Base-by-base conservation (phyloP, 345 rosid genomes). In the Gossypium raimondii region DNA sequence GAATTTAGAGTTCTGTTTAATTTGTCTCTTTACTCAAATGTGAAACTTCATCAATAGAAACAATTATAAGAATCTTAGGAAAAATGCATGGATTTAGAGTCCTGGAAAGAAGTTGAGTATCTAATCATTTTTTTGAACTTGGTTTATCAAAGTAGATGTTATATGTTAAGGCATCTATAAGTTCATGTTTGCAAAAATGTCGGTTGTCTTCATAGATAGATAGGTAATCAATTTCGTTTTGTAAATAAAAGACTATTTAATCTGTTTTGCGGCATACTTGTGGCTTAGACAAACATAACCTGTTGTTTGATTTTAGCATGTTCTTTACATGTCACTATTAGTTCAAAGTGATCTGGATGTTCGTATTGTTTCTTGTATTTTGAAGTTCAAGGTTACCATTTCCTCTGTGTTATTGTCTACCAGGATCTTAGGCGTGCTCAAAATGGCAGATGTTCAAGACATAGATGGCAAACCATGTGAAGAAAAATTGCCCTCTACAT, bases 371-470 rank as follows among this genome's bases (percentile, higher is more conserved):
- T 53, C 4, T 24, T 2, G 0, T 58, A 20, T 45, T 41, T 5
- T 2, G 38, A 8, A 44, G 9, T 59, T 58, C 43, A 11, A 57
- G 41, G 41, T 44, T 59, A 43, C 9, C 24, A 57, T 73, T 41
- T 44, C 41, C 56, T 72, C 25, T 65, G 56, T 3, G 47, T 66
- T 71, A n/a, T 71, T 24, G 3, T 68, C n/a, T 70, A 50, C 44
- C 11, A 20, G 50, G 20, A 38, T 79, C 14, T 71, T 34, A 75
- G 84, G 70, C 27, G 58, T 47, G 17, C n/a, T 18, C 50, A 43
- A 74, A 84, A 29, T 87, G 88, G 79, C 81, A 18, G 85, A 74
- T 48, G 51, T 77, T 60, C 74, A 58, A 56, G 88, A 73, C 64
- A 53, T 38, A 14, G 80, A 75, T 25, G 81, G 67, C 56, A 69